phyloP scores from a whole-genome alignment of 2,329 filamentous ascomycete genomes.

The Sarocladium oryzae region DNA sequence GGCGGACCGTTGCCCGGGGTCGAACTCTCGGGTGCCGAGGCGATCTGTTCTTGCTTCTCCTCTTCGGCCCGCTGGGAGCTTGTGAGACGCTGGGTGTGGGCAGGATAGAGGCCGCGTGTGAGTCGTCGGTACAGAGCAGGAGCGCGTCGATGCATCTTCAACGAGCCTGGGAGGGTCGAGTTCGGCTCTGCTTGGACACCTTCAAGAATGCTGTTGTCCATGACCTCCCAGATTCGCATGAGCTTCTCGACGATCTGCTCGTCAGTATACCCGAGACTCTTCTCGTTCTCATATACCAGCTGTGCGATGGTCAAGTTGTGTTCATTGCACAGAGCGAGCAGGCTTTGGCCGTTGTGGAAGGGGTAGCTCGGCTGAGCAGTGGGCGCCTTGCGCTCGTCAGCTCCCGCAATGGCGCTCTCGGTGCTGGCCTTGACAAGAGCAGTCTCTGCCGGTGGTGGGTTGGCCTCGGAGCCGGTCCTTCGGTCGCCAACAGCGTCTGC shows the following conservation, averaged over 20 bases:
- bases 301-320: constrained; percentile 46
- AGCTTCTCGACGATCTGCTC: constrained; percentile 42
- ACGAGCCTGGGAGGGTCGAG: constrained; percentile 36
- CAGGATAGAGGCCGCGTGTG: constrained; percentile 39
- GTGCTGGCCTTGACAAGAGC: not conserved
- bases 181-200: constrained; percentile 39
- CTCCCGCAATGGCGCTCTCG: constrained; percentile 15
- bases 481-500: constrained; percentile 40
- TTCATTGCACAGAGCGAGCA: constrained; percentile 39
- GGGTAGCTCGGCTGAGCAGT: constrained; percentile 35
- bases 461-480: constrained; percentile 29
- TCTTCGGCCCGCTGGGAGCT: constrained; percentile 1
- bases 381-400: constrained; percentile 13
- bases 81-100: constrained; percentile 19
- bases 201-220: constrained; percentile 44
- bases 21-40: not conserved
- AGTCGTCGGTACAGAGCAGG: constrained; percentile 38
- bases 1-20: not conserved
- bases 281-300: constrained; percentile 46
- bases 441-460: not conserved
- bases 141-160: constrained; percentile 40
- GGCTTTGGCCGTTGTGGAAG: constrained; percentile 39
- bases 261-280: constrained; percentile 42
- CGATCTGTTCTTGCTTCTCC: constrained; percentile 4
- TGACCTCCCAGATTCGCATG: constrained; percentile 43